Base-by-base conservation (phyloP, 2,329 filamentous ascomycete genomes). In the Leptographium flavum region DNA sequence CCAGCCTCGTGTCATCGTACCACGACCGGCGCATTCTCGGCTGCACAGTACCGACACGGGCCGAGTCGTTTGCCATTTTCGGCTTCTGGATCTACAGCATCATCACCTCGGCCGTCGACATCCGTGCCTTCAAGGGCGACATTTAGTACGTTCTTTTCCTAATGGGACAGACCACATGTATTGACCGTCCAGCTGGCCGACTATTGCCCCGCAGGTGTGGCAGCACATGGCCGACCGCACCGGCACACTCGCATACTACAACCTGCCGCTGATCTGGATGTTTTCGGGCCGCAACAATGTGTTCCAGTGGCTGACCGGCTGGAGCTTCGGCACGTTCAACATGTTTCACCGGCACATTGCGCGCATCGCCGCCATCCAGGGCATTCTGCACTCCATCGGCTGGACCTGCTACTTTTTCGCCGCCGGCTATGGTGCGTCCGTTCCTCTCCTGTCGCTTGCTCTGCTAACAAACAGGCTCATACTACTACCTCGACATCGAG, bases 241-340 rank as follows among this genome's bases (percentile, higher is more conserved):
- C 15, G 33, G 33, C 15, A 36, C n/a, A 2, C 23, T 39, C 7
- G 4, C 22, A 4, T 39, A 39, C 36, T 39, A 22, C 36, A 10
- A 17, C 13, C 38, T 54, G 2, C 50, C 47, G 4, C 23, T 49
- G 13, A 14, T 50, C 1, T 49, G 49, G 42, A 41, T 83, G 0
- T 83, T 84, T 52, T 74, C 72, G 0, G 74, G 74, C 53, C 66
- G 81, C 7, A 84, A 84, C 49, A 82, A 84, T 41, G 54, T 79
- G 0, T 66, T 83, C 15, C 63, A 82, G 44, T 80, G 74, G 74
- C 55, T 77, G 0, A 83, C 81, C 0, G 79, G 79, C 0, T 84
- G 80, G 79, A 74, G 73, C 10, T 83, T 80, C 55, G 68, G 70
- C 2, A 78, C 75, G 0, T 83, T 77, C 53, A 82, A 76, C 50